Conservation (phyloP, 2,329 filamentous ascomycete genomes). For the Volutella citrinella region DNA sequence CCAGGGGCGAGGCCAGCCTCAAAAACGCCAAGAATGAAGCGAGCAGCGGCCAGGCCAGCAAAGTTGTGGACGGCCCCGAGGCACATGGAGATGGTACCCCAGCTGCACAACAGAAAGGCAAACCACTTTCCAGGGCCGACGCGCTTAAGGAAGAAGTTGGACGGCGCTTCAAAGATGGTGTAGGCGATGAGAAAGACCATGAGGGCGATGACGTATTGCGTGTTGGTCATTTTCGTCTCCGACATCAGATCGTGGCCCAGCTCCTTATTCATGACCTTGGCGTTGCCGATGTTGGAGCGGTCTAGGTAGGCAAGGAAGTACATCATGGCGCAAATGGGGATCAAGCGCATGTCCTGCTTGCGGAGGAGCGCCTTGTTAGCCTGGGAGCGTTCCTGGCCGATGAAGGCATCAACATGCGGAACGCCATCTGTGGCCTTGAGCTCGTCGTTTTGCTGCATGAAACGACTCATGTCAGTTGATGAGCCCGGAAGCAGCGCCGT, state of each 20-base stretch:
- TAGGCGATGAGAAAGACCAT: slow-evolving; percentile 48
- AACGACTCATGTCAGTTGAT: too few relatives aligned
- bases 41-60: slow-evolving; percentile 23
- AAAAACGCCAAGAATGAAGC: slow-evolving; percentile 29
- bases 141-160: slow-evolving; percentile 43
- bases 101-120: slow-evolving; percentile 24
- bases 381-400: neutral
- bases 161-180: slow-evolving; percentile 46
- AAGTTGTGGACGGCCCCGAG: slow-evolving; percentile 39
- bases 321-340: slow-evolving; percentile 19
- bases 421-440: neutral
- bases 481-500: slow-evolving; percentile 11
- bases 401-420: neutral
- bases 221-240: slow-evolving; percentile 44
- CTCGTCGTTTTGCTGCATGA: too few relatives aligned
- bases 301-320: slow-evolving; percentile 47
- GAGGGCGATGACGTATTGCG: slow-evolving; percentile 57
- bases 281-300: slow-evolving; percentile 49
- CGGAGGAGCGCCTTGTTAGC: slow-evolving; percentile 5
- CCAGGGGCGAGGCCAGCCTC: slow-evolving; percentile 28
- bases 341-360: slow-evolving; percentile 16
- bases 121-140: slow-evolving; percentile 49
- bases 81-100: slow-evolving; percentile 39
- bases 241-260: slow-evolving; percentile 28
- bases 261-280: slow-evolving; percentile 33